Evolutionary conservation across 305 asterid species (phyloP).

Genomic region (Fraxinus dipetala): DNA sequence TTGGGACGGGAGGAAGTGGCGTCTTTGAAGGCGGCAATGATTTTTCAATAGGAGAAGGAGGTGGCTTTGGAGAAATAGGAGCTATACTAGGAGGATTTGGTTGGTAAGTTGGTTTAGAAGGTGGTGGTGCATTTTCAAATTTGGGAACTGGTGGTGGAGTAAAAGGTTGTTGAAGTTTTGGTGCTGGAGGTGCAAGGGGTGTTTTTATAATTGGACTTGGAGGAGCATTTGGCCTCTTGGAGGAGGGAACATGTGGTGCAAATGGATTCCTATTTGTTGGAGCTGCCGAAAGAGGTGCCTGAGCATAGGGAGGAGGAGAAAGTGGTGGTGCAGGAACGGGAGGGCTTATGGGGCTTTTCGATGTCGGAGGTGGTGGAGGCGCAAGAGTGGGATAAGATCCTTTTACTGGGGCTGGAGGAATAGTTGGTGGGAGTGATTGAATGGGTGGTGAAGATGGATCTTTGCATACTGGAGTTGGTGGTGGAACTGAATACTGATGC

Average conservation of each 20-base stretch:
- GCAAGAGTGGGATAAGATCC: constrained; percentile 10
- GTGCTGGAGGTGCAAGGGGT: not conserved
- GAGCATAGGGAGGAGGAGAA: constrained; percentile 2
- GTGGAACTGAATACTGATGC: constrained; percentile 6
- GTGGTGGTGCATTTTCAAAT: constrained; percentile 16
- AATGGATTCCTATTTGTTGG: not conserved
- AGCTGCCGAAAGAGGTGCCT: not conserved
- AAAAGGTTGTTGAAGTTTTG: constrained; percentile 1
- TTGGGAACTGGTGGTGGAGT: constrained; percentile 13
- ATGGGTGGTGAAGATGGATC: constrained; percentile 17
- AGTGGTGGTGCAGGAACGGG: constrained; percentile 4
- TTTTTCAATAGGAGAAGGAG: constrained; percentile 14
- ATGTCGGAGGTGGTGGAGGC: not conserved
- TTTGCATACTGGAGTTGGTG: constrained; percentile 7
- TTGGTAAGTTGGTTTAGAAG: constrained; percentile 7
- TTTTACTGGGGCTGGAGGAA: constrained; percentile 5
- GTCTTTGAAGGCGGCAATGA: constrained; percentile 19
- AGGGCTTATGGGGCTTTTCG: constrained; percentile 9
- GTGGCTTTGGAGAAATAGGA: not conserved
- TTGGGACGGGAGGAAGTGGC: constrained; percentile 18
- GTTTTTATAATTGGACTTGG: constrained; percentile 8
- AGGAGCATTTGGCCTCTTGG: not conserved
- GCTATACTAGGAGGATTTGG: constrained; percentile 20
- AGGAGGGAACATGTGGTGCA: not conserved
- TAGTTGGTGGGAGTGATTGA: constrained; percentile 22